Evolutionary conservation across 352 stramenopile genomes (phyloP).

Genomic region (Plasmopara viticola): DNA sequence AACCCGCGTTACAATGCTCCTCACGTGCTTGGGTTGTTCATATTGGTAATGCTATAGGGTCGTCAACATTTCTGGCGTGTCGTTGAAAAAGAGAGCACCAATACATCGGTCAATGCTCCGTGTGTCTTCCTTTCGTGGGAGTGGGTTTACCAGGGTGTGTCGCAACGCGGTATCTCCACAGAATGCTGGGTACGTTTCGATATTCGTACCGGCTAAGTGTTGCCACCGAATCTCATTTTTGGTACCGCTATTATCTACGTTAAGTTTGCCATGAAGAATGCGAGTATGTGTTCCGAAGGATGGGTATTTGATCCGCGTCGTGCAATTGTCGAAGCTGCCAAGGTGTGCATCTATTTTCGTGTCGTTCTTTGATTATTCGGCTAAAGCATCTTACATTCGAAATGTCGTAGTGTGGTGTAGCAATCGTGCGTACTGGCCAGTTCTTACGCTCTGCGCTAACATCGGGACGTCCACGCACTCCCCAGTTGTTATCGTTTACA

Average conservation of each 20-base stretch:
- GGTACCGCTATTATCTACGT: not conserved
- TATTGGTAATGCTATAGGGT: conserved; percentile 28
- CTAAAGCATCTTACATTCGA: not conserved
- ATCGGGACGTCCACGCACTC: conserved; percentile 23
- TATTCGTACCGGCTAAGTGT: not conserved
- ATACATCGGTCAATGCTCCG: conserved; percentile 34
- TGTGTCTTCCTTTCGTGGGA: conserved; percentile 82
- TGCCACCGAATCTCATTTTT: not conserved
- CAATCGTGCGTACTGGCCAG: conserved; percentile 66
- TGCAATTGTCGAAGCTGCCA: conserved; percentile 70
- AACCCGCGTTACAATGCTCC: too few species aligned
- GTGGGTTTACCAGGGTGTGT: conserved; percentile 82
- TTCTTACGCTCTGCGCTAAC: conserved; percentile 49
- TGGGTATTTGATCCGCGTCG: conserved; percentile 68
- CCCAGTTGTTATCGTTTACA: conserved; percentile 51
- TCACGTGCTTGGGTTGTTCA: not conserved
- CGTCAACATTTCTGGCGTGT: conserved; percentile 81
- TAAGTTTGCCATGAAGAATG: conserved; percentile 82
- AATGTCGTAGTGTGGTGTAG: conserved; percentile 37
- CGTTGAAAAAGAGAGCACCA: conserved; percentile 39
- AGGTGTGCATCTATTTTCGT: conserved; percentile 24
- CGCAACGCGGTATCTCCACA: conserved; percentile 67
- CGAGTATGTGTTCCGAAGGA: conserved; percentile 47
- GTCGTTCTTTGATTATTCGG: conserved; percentile 1
- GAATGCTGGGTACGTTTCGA: conserved; percentile 60